A percentile compares a stretch with the other conserved stretches of the same genome.
Evolutionary conservation across 2,329 filamentous ascomycete genomes (phyloP).

Genomic region (Cercospora sesami): DNA sequence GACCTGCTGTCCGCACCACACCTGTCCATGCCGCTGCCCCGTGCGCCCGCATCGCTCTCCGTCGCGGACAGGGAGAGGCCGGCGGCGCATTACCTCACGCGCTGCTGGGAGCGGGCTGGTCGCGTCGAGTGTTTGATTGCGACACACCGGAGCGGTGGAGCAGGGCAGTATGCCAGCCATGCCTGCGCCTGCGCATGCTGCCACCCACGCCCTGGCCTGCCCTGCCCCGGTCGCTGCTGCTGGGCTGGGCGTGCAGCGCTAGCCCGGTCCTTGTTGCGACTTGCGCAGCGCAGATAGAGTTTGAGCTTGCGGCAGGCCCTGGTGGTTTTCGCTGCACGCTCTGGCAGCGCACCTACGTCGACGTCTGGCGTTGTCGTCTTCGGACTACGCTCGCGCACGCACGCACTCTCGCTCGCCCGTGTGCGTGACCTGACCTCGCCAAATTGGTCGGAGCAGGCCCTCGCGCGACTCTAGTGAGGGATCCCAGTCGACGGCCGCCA

Average conservation of each 20-base stretch:
- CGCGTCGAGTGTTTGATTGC: slow-evolving; percentile 24
- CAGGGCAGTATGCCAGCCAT: not conserved
- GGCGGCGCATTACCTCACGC: slow-evolving; percentile 12
- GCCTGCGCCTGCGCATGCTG: not conserved
- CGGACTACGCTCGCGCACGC: slow-evolving; percentile 14
- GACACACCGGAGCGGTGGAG: slow-evolving; percentile 25
- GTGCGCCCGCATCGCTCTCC: not conserved
- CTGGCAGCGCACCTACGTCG: not conserved
- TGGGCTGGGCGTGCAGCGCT: not conserved
- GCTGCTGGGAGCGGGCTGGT: not conserved
- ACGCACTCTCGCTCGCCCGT: slow-evolving; percentile 16
- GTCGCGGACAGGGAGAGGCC: not conserved
- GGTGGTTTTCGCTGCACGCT: slow-evolving; percentile 17
- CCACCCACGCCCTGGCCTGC: slow-evolving; percentile 1
- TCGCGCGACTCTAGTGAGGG: slow-evolving; percentile 31
- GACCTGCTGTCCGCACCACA: no score
- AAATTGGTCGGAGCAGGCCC: slow-evolving; percentile 27
- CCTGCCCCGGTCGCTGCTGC: not conserved
- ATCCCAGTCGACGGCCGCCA: slow-evolving; percentile 30
- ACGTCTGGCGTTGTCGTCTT: slow-evolving; percentile 16
- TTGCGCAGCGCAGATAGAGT: slow-evolving; percentile 22
- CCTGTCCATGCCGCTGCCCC: no score
- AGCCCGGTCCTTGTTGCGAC: slow-evolving; percentile 21
- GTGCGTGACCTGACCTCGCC: slow-evolving; percentile 27
- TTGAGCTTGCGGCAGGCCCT: slow-evolving; percentile 23